Evolutionary conservation across 108 stramenopile species (phyloP).

Genomic region (Nannochloropsis gaditana): DNA sequence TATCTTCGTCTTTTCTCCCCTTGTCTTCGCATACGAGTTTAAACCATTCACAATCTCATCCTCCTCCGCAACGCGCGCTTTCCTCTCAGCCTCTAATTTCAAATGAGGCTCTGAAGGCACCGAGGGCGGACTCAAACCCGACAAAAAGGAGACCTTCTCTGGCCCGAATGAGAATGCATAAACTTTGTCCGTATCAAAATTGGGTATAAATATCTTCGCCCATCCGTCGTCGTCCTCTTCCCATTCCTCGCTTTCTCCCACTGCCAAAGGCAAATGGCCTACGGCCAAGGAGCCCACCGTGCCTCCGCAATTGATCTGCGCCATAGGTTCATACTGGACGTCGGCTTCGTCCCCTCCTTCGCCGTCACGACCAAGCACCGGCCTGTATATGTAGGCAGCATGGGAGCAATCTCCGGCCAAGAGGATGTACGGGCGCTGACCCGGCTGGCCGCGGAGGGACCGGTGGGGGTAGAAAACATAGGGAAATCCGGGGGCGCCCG

Average conservation of each 20-base stretch:
- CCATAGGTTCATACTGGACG: conserved; percentile 66
- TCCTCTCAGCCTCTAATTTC: background rate
- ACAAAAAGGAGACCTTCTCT: background rate
- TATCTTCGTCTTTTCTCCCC: background rate
- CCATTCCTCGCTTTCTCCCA: background rate
- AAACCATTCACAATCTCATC: background rate
- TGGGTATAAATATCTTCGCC: conserved; percentile 85
- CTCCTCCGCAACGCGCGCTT: background rate
- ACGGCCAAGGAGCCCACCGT: conserved; percentile 86
- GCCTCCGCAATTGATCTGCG: conserved; percentile 76
- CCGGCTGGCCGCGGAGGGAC: conserved; percentile 40
- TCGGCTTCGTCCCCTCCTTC: conserved; percentile 22
- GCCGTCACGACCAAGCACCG: conserved; percentile 49
- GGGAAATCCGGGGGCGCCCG: conserved; percentile 87
- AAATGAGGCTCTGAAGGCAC: background rate
- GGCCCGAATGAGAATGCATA: conserved; percentile 62
- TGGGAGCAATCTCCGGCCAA: conserved; percentile 92
- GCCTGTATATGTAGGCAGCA: conserved; percentile 84
- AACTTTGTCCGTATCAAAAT: conserved; percentile 84
- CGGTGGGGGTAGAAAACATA: conserved; percentile 79
- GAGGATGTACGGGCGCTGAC: conserved; percentile 78
- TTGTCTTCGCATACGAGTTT: background rate
- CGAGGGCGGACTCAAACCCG: background rate
- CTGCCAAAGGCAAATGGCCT: conserved; percentile 70
- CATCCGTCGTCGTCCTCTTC: conserved; percentile 69